Evolutionary conservation across 2,329 filamentous ascomycete genomes (phyloP), one percentile per base, ranked within the genome.

Genomic region (Ampelomyces quisqualis): DNA sequence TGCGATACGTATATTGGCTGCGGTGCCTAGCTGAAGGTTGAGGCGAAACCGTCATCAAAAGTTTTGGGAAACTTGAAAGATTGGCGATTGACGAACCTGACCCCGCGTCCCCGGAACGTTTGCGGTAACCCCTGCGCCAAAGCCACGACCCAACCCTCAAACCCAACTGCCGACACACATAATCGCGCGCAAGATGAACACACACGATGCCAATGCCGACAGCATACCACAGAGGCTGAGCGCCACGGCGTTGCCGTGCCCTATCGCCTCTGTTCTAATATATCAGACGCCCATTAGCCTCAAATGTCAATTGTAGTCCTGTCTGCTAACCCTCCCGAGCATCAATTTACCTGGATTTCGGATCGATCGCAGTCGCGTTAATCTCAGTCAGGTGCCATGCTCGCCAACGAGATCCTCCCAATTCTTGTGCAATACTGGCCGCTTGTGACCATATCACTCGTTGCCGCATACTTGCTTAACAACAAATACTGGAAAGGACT

Each of bases 401-500:
- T 70, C 39, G 53, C 64, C 47, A 60, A 64, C 56, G 63, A 65
- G 40, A 53, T 67, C 30, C 36, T 67, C 13, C 54, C 64, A 17
- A 36, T 68, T 28, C 48, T 68, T n/a, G 40, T 56, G 30, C 53
- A 54, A 8, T 71, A 75, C 52, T 76, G 73, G 73, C 70, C 69
- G 8, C 21, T 71, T 17, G 57, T 69, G 1, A 56, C 73, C 8
- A 38, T 57, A 8, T 57, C 58, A 6, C 36, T 57, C 15, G 24
- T 69, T 4, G 51, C 60, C 21, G 57, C 60, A 11, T 64, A 68
- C 31, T 54, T 74, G 2, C 35, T 74, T 3, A 64, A 62, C 47
- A 76, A 76, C 56, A 74, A 75, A 40, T 75, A 68, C 55, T 64
- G 70, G 62, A 70, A 72, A 55, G 83, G 84, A 5, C 69, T 89